Evolutionary conservation across 768 basidiomycete species (phyloP), one percentile per base, ranked within the genome.

Genomic region (Boletales sp.): DNA sequence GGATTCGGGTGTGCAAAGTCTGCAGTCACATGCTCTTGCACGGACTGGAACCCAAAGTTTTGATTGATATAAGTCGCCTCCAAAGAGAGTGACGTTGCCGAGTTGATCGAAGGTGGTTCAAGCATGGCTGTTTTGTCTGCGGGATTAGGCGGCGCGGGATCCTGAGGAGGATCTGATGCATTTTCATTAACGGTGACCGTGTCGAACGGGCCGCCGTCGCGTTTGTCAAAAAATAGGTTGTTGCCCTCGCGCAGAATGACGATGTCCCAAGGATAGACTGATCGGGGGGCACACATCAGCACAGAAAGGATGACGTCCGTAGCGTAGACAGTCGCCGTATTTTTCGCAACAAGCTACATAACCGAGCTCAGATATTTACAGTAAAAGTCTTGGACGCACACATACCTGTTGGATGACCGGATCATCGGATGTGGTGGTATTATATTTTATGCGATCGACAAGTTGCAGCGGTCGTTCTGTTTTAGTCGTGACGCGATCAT

Each of bases 21-120:
- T 37, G 88, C 74, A 8, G 86, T 74, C 27, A 79, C 73, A 29
- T 68, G 79, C 68, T 95, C 92, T 47, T 81, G 77, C 39, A 94
- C 95, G 39, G 90, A 86, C 70, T 99, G 97, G 80, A 95, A 97
- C 21, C 88, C 86, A 62, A 97, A 99, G 71, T 97, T 97, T 66
- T 95, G 92, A 74, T 98, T 98, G 76, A 99, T 92, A 72, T 94
- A 98, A 24, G 94, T 98, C 6, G 97, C 97, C 70, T 99, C 97
- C 31, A 98, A 79, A 1, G 95, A 94, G 24, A 99, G 77, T 1
- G 91, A 93, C 5, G 90, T 90, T 1, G 94, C 90, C 6, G 91
- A 83, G 72, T 99, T 99, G 70, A 97, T 93, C 5, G 88, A 82
- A 7, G 90, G 86, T 1, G 78, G 73, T 57, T 94, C 94, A 19